Conservation (phyloP, 495 filamentous ascomycete species). For the Hypoxylon trugodes region DNA sequence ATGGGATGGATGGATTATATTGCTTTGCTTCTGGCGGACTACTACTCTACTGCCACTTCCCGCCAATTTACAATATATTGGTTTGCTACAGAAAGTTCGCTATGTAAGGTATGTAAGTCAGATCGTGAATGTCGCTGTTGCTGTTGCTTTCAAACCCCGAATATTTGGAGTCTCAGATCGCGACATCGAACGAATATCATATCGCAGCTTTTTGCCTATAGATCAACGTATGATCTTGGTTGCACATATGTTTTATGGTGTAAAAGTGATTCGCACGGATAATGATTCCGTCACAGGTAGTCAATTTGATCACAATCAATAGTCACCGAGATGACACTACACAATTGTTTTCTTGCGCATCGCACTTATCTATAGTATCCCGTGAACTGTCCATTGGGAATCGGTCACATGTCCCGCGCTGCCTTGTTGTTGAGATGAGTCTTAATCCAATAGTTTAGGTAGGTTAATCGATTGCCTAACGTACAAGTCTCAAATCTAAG, state of each 20-base stretch:
- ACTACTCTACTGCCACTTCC: neutral
- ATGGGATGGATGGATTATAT: neutral
- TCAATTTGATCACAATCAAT: conserved; percentile 15
- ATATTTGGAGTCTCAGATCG: conserved; percentile 20
- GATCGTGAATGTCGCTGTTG: conserved; percentile 31
- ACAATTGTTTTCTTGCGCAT: neutral
- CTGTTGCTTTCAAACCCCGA: conserved; percentile 37
- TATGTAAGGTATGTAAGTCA: no score
- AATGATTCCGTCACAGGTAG: neutral
- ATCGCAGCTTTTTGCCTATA: conserved; percentile 9
- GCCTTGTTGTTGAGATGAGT: neutral
- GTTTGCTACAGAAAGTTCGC: no score
- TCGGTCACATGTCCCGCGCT: conserved; percentile 17
- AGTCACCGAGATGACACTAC: conserved; percentile 21
- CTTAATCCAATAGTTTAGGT: conserved; percentile 11
- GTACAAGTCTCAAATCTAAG: neutral
- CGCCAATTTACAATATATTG: conserved; percentile 33
- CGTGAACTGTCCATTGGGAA: conserved; percentile 10
- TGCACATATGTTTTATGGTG: neutral
- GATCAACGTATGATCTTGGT: conserved; percentile 10
- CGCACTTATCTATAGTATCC: no score
- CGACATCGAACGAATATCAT: conserved; percentile 19
- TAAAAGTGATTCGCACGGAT: conserved; percentile 2
- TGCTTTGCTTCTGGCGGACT: no score
- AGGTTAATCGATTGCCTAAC: no score